phyloP scores from a whole-genome alignment of 1,139 yeast species.

The Taphrina flavorubra region DNA sequence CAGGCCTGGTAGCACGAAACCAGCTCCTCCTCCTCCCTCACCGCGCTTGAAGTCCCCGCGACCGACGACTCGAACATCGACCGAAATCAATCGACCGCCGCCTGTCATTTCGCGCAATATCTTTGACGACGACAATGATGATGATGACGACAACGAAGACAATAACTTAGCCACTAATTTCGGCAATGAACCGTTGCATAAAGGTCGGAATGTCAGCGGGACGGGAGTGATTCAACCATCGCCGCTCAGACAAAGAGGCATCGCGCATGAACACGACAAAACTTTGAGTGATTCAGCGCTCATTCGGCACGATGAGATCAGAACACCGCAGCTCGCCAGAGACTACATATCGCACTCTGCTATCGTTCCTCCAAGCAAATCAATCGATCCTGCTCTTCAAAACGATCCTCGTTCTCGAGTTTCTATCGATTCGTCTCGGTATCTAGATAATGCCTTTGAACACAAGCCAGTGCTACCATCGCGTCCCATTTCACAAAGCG shows the following conservation, averaged over 20 bases:
- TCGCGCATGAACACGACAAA: background rate
- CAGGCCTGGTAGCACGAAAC: background rate
- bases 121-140: background rate
- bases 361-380: no score
- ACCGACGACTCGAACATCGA: slow-evolving; percentile 13
- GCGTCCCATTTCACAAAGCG: background rate
- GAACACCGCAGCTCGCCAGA: no score
- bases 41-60: slow-evolving; percentile 37
- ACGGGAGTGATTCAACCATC: background rate
- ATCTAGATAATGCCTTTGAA: background rate
- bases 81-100: background rate
- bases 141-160: background rate
- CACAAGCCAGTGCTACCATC: slow-evolving; percentile 3
- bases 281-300: background rate
- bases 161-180: background rate
- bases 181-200: no score
- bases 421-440: background rate
- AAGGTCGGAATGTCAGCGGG: background rate
- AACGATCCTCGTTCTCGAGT: no score
- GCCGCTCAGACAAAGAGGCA: background rate
- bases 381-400: no score
- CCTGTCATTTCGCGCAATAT: slow-evolving; percentile 11
- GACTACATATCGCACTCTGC: no score
- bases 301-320: no score
- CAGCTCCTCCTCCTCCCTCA: slow-evolving; percentile 36